A percentile compares a stretch with the other conserved stretches of the same genome.
phyloP scores from a whole-genome alignment of 2,329 filamentous ascomycete species.

The Clathrospora elynae region DNA sequence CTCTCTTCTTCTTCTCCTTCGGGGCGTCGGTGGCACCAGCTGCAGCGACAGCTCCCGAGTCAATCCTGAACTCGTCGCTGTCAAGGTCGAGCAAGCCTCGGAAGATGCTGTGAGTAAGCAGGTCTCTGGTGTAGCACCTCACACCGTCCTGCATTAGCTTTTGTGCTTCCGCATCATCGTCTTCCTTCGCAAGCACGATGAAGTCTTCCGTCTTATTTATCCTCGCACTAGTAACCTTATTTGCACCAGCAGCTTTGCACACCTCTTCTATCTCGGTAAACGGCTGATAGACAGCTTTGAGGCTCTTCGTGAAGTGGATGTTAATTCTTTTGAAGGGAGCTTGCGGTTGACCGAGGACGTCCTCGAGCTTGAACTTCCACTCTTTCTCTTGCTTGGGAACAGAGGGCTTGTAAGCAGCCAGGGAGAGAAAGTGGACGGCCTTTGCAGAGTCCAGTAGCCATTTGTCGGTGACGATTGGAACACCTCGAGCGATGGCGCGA shows the following conservation, averaged over 20 bases:
- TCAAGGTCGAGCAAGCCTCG: constrained; percentile 50
- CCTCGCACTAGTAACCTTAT: constrained; percentile 31
- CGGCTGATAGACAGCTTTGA: constrained; percentile 39
- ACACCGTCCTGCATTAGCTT: constrained; percentile 41
- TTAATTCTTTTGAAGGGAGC: constrained; percentile 55
- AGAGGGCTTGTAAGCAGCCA: constrained; percentile 42
- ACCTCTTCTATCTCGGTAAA: constrained; percentile 51
- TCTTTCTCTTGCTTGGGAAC: constrained; percentile 44
- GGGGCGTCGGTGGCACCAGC: constrained; percentile 3
- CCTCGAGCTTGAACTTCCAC: constrained; percentile 46
- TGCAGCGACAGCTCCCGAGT: neutral
- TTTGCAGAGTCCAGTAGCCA: constrained; percentile 53
- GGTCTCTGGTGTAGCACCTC: constrained; percentile 51
- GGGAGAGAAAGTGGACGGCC: constrained; percentile 44
- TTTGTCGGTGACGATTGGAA: constrained; percentile 53
- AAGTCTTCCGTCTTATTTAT: constrained; percentile 27
- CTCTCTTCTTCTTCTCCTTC: constrained; percentile 22
- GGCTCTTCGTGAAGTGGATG: constrained; percentile 55
- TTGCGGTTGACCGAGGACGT: constrained; percentile 42
- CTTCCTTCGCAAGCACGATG: constrained; percentile 48
- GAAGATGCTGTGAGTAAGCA: constrained; percentile 52
- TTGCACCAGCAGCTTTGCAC: constrained; percentile 47
- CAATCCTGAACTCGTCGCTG: constrained; percentile 48
- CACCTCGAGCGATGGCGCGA: constrained; percentile 50
- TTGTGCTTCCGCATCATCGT: constrained; percentile 45